Conservation (phyloP, 345 rosid species). For the Bruguiera parviflora region DNA sequence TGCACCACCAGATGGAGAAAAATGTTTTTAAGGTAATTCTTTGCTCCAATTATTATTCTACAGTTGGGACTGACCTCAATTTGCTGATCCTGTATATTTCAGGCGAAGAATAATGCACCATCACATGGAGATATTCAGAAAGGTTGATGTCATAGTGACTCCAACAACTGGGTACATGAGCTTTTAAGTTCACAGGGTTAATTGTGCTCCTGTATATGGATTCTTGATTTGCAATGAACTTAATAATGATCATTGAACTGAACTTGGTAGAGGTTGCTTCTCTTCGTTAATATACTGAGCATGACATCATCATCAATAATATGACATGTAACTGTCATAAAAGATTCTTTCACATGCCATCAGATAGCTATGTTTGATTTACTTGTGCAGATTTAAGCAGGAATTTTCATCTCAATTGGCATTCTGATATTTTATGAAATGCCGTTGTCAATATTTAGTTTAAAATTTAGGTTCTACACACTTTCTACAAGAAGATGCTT, state of each 20-base stretch:
- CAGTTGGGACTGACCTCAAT: neutral
- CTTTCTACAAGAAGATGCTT: conserved; percentile 4
- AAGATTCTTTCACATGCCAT: neutral
- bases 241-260: neutral
- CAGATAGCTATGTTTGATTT: neutral
- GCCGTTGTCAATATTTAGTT: neutral
- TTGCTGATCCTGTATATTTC: conserved; percentile 23
- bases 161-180: conserved; percentile 72
- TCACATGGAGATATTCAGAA: conserved; percentile 80
- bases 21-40: neutral
- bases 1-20: too few relatives aligned
- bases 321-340: neutral
- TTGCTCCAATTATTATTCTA: neutral
- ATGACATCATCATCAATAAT: neutral
- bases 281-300: neutral
- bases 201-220: neutral
- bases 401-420: neutral
- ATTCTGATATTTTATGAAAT: neutral
- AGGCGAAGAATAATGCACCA: conserved; percentile 76
- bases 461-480: neutral
- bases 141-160: conserved; percentile 77
- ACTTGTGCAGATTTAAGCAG: neutral
- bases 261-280: neutral
- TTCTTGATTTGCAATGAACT: neutral
- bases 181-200: neutral